phyloP scores from a whole-genome alignment of 1,139 yeast genomes.

The Eremothecium sinecaudum region DNA sequence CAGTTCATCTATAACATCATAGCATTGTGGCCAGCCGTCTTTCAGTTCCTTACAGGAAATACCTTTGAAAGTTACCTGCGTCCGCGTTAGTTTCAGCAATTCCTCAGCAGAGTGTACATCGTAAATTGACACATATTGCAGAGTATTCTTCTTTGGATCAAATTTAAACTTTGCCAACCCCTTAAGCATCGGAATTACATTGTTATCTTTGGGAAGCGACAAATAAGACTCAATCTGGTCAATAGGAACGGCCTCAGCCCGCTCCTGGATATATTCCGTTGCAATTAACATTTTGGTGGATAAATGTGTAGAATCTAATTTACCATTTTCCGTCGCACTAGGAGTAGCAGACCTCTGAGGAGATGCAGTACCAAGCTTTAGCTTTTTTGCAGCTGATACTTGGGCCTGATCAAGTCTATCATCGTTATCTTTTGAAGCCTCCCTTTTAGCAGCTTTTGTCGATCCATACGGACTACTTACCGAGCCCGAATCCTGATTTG shows the following conservation, averaged over 20 bases:
- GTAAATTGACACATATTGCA: slow-evolving; percentile 81
- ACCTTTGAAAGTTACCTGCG: slow-evolving; percentile 84
- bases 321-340: slow-evolving; percentile 19
- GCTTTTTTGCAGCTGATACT: slow-evolving; percentile 24
- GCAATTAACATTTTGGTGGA: slow-evolving; percentile 80
- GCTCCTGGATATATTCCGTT: slow-evolving; percentile 69
- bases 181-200: slow-evolving; percentile 58
- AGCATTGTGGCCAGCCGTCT: slow-evolving; percentile 97
- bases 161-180: slow-evolving; percentile 68
- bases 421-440: slow-evolving; percentile 23
- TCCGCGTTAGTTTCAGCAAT: slow-evolving; percentile 59
- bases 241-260: slow-evolving; percentile 59
- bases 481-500: slow-evolving; percentile 11
- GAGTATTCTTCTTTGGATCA: slow-evolving; percentile 49
- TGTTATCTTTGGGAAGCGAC: slow-evolving; percentile 34
- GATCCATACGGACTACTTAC: slow-evolving; percentile 23
- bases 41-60: slow-evolving; percentile 77
- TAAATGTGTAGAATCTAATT: slow-evolving; percentile 45
- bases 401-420: slow-evolving; percentile 22
- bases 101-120: slow-evolving; percentile 78
- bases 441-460: slow-evolving; percentile 13
- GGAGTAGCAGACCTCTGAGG: slow-evolving; percentile 23
- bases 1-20: slow-evolving; percentile 63
- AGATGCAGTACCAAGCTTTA: slow-evolving; percentile 27
- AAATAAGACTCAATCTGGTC: slow-evolving; percentile 30